Conservation (phyloP, 441 rosid species). For the Erodium texanum region DNA sequence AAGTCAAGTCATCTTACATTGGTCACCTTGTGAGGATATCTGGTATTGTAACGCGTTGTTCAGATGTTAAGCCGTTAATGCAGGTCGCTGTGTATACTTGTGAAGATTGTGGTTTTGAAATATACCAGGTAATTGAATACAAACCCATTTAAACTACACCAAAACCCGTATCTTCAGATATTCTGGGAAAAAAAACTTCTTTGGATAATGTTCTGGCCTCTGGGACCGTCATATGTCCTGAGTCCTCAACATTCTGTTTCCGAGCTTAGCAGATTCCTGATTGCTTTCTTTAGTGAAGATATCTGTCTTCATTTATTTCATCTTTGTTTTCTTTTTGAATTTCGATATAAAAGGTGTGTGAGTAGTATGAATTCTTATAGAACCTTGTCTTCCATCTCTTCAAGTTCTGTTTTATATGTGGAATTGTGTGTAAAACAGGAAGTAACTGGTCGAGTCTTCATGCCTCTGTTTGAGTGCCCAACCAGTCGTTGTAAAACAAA, state of each 20-base stretch:
- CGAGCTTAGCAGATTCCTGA: not conserved
- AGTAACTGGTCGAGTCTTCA: constrained; percentile 88
- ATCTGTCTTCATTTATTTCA: not conserved
- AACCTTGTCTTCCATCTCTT: not conserved
- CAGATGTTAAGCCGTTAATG: constrained; percentile 98
- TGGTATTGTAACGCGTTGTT: constrained; percentile 94
- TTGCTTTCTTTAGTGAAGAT: not conserved
- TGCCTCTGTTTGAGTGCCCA: constrained; percentile 92
- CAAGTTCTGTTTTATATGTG: not conserved
- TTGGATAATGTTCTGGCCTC: not conserved
- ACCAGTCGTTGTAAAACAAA: constrained; percentile 58
- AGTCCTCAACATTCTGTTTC: not conserved
- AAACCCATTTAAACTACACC: constrained; percentile 1
- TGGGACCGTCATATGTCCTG: not conserved
- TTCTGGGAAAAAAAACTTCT: not conserved
- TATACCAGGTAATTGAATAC: constrained; percentile 63
- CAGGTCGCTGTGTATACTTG: constrained; percentile 97
- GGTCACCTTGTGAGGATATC: constrained; percentile 89
- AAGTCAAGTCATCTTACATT: constrained; percentile 86
- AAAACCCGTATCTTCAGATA: constrained; percentile 10
- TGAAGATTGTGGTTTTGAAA: constrained; percentile 96
- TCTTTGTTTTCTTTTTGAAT: not conserved
- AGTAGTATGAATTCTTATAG: not conserved
- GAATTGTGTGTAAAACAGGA: constrained; percentile 41
- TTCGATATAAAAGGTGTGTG: not conserved